Evolutionary conservation across 2,329 filamentous ascomycete genomes (phyloP), one percentile per base, ranked within the genome.

Genomic region (Clonostachys solani): DNA sequence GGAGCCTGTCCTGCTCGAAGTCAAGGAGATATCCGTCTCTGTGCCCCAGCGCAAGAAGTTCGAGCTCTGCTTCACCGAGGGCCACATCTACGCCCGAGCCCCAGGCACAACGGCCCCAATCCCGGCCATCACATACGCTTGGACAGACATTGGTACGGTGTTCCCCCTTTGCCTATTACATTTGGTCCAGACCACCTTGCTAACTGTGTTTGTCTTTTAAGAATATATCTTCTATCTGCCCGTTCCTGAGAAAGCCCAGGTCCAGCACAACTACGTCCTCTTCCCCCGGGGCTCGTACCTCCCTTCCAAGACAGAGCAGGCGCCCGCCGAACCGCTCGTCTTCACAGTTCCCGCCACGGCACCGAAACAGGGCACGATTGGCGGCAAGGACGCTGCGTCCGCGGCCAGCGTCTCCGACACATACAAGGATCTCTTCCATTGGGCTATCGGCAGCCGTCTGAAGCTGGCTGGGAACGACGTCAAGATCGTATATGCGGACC

Each of bases 41-140:
- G 73, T 85, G 5, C 84, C 84, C 0, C 80, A 83, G 65, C 73
- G 84, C 52, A 87, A 87, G 65, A 87, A 86, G 63, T 81, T 81
- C 54, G 80, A 82, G 52, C 61, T 87, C 9, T 83, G 79, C 61
- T 78, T 86, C 51, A 86, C 82, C 3, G 65, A 72, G 6, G 72
- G 73, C 50, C 78, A 80, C 52, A 56, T 86, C 34, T 85, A 84
- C 52, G 81, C 80, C 13, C 72, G 77, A 35, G 67, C 69, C 2
- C 68, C 78, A 1, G 74, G 73, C 40, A 76, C 77, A 2, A 73
- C 72, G 3, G 66, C 68, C 19, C 78, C 80, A 0, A 69, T 78
- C 15, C 65, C 73, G 16, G 75, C 74, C 42, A 77, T 81, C 43
- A 72, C 75, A 13, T 82, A 83, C 54, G 69, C 76, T 1, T 86